Evolutionary conservation across 148 eudicot genomes (phyloP).

Genomic region (Gaultheria prostrata): DNA sequence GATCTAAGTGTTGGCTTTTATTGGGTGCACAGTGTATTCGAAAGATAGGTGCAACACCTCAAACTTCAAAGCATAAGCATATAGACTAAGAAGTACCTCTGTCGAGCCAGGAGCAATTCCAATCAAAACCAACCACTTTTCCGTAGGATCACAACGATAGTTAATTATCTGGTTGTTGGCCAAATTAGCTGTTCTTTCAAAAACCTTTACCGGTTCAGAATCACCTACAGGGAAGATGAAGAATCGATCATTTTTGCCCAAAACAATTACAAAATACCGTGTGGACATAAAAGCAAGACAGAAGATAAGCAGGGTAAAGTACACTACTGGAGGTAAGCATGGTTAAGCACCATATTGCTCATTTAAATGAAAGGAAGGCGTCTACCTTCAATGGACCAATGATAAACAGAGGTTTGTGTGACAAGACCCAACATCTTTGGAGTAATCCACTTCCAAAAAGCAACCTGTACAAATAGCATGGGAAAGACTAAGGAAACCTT

Average conservation of each 20-base stretch:
- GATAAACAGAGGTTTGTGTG: slow-evolving; percentile 91
- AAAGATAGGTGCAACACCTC: neutral
- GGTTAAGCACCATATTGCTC: neutral
- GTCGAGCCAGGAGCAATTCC: slow-evolving; percentile 94
- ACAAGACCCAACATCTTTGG: slow-evolving; percentile 84
- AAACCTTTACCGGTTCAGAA: slow-evolving; percentile 84
- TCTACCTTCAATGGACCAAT: slow-evolving; percentile 95
- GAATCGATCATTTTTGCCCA: neutral
- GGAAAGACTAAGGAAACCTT: slow-evolving; percentile 1
- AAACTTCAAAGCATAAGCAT: slow-evolving; percentile 5
- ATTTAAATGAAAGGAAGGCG: neutral
- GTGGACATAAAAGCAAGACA: neutral
- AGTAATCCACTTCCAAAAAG: slow-evolving; percentile 97
- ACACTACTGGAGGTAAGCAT: neutral
- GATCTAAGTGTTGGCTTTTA: neutral
- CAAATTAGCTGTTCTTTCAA: slow-evolving; percentile 86
- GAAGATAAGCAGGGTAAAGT: neutral
- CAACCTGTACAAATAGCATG: slow-evolving; percentile 50
- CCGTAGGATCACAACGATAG: slow-evolving; percentile 82
- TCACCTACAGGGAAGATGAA: slow-evolving; percentile 48
- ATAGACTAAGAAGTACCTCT: slow-evolving; percentile 44
- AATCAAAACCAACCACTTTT: slow-evolving; percentile 94
- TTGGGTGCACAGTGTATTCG: slow-evolving; percentile 10
- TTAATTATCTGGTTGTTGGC: slow-evolving; percentile 88
- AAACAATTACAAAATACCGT: neutral